phyloP scores from a whole-genome alignment of 2,329 filamentous ascomycete genomes.

The Lasiodiplodia citricola region DNA sequence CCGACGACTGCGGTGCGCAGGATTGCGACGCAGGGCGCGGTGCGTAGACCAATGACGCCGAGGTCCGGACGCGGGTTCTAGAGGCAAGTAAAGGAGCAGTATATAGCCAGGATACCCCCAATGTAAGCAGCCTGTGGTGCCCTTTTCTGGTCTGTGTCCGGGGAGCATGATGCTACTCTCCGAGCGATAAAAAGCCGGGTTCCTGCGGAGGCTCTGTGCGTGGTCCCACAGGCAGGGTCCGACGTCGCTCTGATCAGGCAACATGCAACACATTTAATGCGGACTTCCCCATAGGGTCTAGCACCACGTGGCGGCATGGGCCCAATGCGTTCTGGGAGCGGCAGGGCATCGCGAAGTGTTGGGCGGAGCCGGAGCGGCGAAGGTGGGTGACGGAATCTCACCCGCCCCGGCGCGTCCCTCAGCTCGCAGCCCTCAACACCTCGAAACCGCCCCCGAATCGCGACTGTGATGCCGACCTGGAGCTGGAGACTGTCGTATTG shows the following conservation, averaged over 20 bases:
- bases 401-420: constrained; percentile 11
- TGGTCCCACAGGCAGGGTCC: background rate
- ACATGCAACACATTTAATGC: constrained; percentile 4
- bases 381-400: constrained; percentile 20
- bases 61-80: constrained; percentile 23
- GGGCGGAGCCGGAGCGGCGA: constrained; percentile 14
- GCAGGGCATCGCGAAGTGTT: constrained; percentile 23
- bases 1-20: constrained; percentile 21
- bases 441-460: background rate
- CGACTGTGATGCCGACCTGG: constrained; percentile 28
- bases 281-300: constrained; percentile 2
- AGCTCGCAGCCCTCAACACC: constrained; percentile 19
- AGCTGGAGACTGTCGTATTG: constrained; percentile 26
- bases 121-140: background rate
- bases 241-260: constrained; percentile 18
- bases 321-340: background rate
- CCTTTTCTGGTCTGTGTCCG: background rate
- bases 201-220: background rate
- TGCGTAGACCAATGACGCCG: constrained; percentile 15
- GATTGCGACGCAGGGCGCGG: constrained; percentile 22
- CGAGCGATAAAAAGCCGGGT: background rate
- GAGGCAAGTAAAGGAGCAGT: background rate
- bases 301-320: constrained; percentile 14
- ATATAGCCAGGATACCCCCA: constrained; percentile 6
- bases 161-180: background rate